Base-by-base conservation (phyloP, 164 flowering plant genomes). In the Tetracentron sinense region DNA sequence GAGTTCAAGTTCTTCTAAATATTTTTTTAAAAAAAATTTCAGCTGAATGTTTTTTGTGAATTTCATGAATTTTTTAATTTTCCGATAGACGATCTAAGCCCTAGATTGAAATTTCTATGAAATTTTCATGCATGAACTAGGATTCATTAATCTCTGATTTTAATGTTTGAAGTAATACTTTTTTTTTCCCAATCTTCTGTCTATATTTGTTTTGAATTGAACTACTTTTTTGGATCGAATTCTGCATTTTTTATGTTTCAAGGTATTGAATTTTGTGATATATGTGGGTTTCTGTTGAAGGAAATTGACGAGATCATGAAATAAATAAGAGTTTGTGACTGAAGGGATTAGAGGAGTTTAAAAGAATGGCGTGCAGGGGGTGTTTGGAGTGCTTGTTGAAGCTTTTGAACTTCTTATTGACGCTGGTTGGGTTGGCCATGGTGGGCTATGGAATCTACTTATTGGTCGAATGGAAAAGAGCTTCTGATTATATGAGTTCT, bases 361-460 rank as follows among this genome's bases (percentile, higher is more conserved):
- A 28, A 35, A 68, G 48, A 64, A 94, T 94, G 98, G 84, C 88
- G 56, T 93, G 96, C 67, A 77, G 77, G 69, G 97, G 96, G 55
- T 93, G 72, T 66, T 77, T 72, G 78, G 95, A 83, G 71, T 93
- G 94, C 68, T 56, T 90, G 35, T 72, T 93, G 82, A 93, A 89
- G 89, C 82, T 90, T 33, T 66, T 93, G 50, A 93, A 93, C 78
- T 85, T 93, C 58, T 56, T 93, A 70, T 54, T 93, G 70, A 81
- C 90, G 38, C 75, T 93, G 21, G 79, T 62, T 22, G 98, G 98
- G 21, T 72, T 93, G 70, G 91, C 92, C 14, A 89, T 93, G 92
- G 74, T 93, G 63, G 98, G 97, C 0, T 90, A 93, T 75, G 98
- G 97, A 47, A 83, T 93, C 61, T 93, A 93, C 82, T 76, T 93